Percentiles rank a stretch among this genome's conserved stretches.
Evolutionary conservation across 106 monocot genomes (phyloP).

Genomic region (Iris macrosiphon): DNA sequence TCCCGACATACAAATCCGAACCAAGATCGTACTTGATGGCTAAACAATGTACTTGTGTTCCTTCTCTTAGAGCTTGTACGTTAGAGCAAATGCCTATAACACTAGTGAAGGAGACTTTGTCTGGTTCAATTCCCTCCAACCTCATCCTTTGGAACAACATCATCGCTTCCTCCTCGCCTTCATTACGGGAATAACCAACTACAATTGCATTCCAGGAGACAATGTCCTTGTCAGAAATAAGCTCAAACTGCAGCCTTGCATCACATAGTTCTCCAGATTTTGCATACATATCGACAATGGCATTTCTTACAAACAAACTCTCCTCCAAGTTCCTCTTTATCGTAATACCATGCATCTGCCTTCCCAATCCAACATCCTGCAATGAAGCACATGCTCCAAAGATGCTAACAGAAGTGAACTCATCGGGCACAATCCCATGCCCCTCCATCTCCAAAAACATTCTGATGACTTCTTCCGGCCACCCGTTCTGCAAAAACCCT

Average conservation of each 20-base stretch:
- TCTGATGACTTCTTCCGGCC: slow-evolving; percentile 13
- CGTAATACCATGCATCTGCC: slow-evolving; percentile 43
- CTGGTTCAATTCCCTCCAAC: slow-evolving; percentile 21
- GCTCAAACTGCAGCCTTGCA: slow-evolving; percentile 41
- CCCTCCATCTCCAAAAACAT: slow-evolving; percentile 46
- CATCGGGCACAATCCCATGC: slow-evolving; percentile 24
- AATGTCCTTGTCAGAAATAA: slow-evolving; percentile 28
- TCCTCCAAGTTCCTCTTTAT: slow-evolving; percentile 31
- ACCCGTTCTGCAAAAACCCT: slow-evolving; percentile 35
- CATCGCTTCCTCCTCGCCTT: slow-evolving; percentile 35
- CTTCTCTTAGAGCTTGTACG: slow-evolving; percentile 24
- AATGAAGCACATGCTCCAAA: slow-evolving; percentile 41
- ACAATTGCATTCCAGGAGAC: slow-evolving; percentile 75
- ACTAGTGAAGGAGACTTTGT: slow-evolving; percentile 42
- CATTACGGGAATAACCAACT: slow-evolving; percentile 30
- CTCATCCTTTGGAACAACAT: slow-evolving; percentile 36
- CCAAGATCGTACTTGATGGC: slow-evolving; percentile 39
- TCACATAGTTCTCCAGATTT: slow-evolving; percentile 43
- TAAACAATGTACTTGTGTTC: slow-evolving; percentile 55
- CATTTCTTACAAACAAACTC: slow-evolving; percentile 39
- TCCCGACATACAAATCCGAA: slow-evolving; percentile 39
- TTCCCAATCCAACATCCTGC: slow-evolving; percentile 31
- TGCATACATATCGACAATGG: slow-evolving; percentile 61
- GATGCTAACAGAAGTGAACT: slow-evolving; percentile 45
- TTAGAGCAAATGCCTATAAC: slow-evolving; percentile 41